These are phyloP conservation scores for Podila epigama DNA, from an alignment of 192 early-diverging fungal genomes.

Conservation along the genomic window DNA sequence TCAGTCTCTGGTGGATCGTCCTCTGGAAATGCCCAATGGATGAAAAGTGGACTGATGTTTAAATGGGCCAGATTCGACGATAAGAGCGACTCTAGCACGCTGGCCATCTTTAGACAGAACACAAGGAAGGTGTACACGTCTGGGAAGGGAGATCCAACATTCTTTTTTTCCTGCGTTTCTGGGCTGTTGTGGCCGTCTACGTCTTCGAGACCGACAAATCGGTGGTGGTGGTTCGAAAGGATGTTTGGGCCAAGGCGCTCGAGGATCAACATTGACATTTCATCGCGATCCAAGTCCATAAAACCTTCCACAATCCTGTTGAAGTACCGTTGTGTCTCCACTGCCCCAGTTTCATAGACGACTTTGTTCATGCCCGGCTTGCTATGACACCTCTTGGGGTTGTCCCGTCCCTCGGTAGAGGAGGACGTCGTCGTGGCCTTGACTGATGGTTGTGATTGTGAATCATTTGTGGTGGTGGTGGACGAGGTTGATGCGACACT, in stretches of 20 bases:
- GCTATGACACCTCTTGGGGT: neutral
- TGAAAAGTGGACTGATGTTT: conserved; percentile 26
- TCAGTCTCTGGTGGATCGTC: neutral
- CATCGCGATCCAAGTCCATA: conserved; percentile 29
- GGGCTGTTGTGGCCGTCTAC: conserved; percentile 6
- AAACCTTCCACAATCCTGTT: conserved; percentile 34
- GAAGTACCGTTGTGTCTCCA: conserved; percentile 34
- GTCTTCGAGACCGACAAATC: conserved; percentile 27
- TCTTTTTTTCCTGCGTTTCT: conserved; percentile 11
- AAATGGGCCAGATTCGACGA: conserved; percentile 23
- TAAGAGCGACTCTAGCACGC: conserved; percentile 24
- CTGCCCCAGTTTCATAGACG: conserved; percentile 22
- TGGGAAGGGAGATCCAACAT: conserved; percentile 26
- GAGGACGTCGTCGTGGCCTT: neutral
- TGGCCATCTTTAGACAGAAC: conserved; percentile 34
- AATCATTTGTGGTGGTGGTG: neutral
- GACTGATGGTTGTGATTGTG: neutral
- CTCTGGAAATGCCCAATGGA: conserved; percentile 23
- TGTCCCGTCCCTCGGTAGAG: neutral
- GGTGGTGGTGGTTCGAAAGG: conserved; percentile 23
- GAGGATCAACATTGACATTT: conserved; percentile 33
- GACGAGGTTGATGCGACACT: neutral
- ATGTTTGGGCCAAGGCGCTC: conserved; percentile 34
- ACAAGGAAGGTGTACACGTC: conserved; percentile 36
- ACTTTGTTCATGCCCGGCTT: conserved; percentile 12